These are phyloP conservation scores for Oidiodendron maius DNA, from an alignment of 495 filamentous ascomycete genomes.

Conservation along the genomic window DNA sequence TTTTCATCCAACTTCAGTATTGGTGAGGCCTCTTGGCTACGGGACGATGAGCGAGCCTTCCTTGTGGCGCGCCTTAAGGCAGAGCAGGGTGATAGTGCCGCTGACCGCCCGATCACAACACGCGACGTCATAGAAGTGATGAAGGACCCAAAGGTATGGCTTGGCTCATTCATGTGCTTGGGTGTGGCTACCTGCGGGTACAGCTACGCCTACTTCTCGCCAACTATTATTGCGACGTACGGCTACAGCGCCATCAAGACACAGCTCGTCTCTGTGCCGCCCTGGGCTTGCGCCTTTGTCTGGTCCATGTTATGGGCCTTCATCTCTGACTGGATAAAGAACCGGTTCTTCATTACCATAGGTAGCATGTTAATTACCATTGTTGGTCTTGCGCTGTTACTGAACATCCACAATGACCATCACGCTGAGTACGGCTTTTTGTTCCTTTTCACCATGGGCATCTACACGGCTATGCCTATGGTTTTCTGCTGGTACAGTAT, in stretches of 20 bases:
- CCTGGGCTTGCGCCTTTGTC: conserved; percentile 72
- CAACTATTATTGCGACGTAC: conserved; percentile 66
- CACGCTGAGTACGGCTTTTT: conserved; percentile 65
- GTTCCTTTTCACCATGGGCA: conserved; percentile 61
- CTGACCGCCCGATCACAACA: conserved; percentile 55
- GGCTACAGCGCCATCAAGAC: conserved; percentile 63
- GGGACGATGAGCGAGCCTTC: conserved; percentile 68
- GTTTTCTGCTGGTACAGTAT: conserved; percentile 92
- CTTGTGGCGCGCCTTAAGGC: conserved; percentile 65
- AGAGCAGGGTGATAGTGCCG: conserved; percentile 71
- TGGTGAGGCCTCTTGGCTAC: conserved; percentile 61
- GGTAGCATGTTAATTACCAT: conserved; percentile 58
- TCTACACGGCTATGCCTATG: conserved; percentile 72
- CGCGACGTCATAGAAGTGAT: conserved; percentile 65
- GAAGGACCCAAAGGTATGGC: conserved; percentile 59
- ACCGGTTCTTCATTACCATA: conserved; percentile 71
- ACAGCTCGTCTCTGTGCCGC: conserved; percentile 75
- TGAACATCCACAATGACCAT: conserved; percentile 53
- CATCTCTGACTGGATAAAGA: conserved; percentile 59
- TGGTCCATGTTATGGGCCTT: conserved; percentile 71
- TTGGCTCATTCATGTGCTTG: conserved; percentile 88
- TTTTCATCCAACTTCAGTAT: too few relatives aligned
- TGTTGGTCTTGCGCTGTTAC: conserved; percentile 64
- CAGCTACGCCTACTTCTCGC: conserved; percentile 62
- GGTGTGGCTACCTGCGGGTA: conserved; percentile 86